Conservation (phyloP, 192 early-diverging fungal species). For the Podila epigama region DNA sequence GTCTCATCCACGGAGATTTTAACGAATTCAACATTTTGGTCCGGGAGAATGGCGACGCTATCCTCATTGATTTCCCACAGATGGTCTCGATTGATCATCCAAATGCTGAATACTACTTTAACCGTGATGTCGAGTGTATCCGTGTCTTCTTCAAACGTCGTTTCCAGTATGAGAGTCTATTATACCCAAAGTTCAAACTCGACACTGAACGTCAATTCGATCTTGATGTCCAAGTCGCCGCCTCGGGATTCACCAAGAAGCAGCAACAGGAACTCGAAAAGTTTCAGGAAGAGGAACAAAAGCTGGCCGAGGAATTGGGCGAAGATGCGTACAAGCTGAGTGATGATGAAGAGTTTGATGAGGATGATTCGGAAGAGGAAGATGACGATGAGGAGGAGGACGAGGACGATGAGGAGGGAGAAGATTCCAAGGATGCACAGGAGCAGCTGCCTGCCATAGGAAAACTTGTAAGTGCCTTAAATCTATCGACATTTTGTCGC, state of each 20-base stretch:
- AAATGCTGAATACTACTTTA: slow-evolving; percentile 97
- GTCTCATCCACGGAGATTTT: slow-evolving; percentile 99
- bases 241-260: slow-evolving; percentile 94
- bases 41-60: slow-evolving; percentile 77
- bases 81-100: slow-evolving; percentile 98
- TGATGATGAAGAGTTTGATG: slow-evolving; percentile 21
- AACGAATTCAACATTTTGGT: slow-evolving; percentile 99
- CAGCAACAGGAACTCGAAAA: slow-evolving; percentile 88
- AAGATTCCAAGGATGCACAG: slow-evolving; percentile 15
- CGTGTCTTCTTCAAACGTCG: slow-evolving; percentile 89
- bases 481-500: not conserved
- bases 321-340: slow-evolving; percentile 37
- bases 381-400: slow-evolving; percentile 28
- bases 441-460: slow-evolving; percentile 31
- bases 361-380: slow-evolving; percentile 27
- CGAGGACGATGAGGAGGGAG: slow-evolving; percentile 33
- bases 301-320: slow-evolving; percentile 22
- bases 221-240: slow-evolving; percentile 95
- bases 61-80: slow-evolving; percentile 99
- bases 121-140: slow-evolving; percentile 99
- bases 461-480: slow-evolving; percentile 15
- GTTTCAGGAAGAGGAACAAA: slow-evolving; percentile 53
- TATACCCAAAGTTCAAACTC: slow-evolving; percentile 90
- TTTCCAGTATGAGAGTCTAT: slow-evolving; percentile 88
- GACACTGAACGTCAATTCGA: slow-evolving; percentile 87